Base-by-base conservation (phyloP, 2,329 filamentous ascomycete species). In the Pyrenochaeta sp. region DNA sequence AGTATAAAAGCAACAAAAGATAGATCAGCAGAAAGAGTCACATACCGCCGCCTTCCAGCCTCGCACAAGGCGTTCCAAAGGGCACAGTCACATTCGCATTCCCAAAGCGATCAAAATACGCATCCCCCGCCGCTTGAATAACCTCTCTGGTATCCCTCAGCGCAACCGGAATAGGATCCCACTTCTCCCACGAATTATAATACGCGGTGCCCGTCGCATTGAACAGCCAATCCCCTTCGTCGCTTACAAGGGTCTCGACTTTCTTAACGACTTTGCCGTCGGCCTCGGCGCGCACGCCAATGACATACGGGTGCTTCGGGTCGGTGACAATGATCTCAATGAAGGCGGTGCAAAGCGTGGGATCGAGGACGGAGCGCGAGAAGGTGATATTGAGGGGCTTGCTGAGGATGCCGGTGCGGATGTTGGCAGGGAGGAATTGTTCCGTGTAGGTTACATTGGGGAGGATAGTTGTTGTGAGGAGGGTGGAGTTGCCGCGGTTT, bases 1-100 rank as follows among this genome's bases (percentile, higher is more conserved):
- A n/a, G n/a, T n/a, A n/a, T n/a, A n/a, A n/a, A n/a, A n/a, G n/a
- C n/a, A n/a, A n/a, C n/a, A n/a, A n/a, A n/a, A n/a, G n/a, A n/a
- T n/a, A n/a, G n/a, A n/a, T n/a, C n/a, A n/a, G n/a, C n/a, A n/a
- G n/a, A n/a, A n/a, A n/a, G n/a, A n/a, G n/a, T n/a, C n/a, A n/a
- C n/a, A n/a, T n/a, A n/a, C n/a, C 43, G 8, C 62, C 60, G 6
- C 62, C 62, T 26, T 64, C 62, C 1, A 66, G 44, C 1, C 61
- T 35, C 3, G 60, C 60, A 27, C 62, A 66, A 0, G 61, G 58
- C n/a, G 46, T 53, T 1, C 58, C 60, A 46, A 55, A 63, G 1
- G 60, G 60, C 11, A 63, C 55, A 3, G 43, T 46, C 0, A 54
- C 41, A 13, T 52, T 58, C 6, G 30, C 37, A 14, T 58, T 48